Evolutionary conservation across 495 filamentous ascomycete species (phyloP).

Genomic region (Annulohypoxylon stygium): DNA sequence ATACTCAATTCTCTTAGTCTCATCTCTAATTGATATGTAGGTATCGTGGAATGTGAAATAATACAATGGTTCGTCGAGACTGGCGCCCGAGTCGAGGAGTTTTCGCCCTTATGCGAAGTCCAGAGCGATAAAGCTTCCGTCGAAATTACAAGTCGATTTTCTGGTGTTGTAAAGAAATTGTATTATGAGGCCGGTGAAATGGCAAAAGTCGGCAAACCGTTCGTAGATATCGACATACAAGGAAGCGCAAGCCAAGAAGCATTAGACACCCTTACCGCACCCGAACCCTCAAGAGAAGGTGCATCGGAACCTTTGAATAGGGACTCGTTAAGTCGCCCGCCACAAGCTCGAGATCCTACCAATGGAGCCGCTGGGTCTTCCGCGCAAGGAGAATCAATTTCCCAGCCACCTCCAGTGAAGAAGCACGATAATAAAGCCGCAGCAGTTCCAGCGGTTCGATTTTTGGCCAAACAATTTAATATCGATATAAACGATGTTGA

Average conservation of each 20-base stretch:
- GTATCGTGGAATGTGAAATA: constrained; percentile 97
- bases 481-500: constrained; percentile 80
- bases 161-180: constrained; percentile 95
- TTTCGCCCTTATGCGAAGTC: constrained; percentile 97
- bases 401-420: constrained; percentile 28
- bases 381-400: constrained; percentile 16
- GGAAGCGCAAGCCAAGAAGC: constrained; percentile 64
- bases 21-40: constrained; percentile 58
- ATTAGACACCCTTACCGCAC: constrained; percentile 56
- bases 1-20: background rate
- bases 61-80: constrained; percentile 99
- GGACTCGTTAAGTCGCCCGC: constrained; percentile 37
- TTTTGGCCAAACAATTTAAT: constrained; percentile 80
- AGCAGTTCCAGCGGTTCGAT: constrained; percentile 93
- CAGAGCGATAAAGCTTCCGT: constrained; percentile 99
- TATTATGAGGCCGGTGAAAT: constrained; percentile 97
- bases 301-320: constrained; percentile 42
- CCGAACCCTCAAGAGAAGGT: constrained; percentile 47
- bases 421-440: constrained; percentile 73
- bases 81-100: constrained; percentile 95
- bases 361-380: constrained; percentile 19
- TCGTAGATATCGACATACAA: constrained; percentile 82
- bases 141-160: constrained; percentile 96
- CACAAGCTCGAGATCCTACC: constrained; percentile 27
- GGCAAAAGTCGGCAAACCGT: constrained; percentile 89